Conservation (phyloP, 2,329 filamentous ascomycete species). For the Cordyceps fumosorosea region DNA sequence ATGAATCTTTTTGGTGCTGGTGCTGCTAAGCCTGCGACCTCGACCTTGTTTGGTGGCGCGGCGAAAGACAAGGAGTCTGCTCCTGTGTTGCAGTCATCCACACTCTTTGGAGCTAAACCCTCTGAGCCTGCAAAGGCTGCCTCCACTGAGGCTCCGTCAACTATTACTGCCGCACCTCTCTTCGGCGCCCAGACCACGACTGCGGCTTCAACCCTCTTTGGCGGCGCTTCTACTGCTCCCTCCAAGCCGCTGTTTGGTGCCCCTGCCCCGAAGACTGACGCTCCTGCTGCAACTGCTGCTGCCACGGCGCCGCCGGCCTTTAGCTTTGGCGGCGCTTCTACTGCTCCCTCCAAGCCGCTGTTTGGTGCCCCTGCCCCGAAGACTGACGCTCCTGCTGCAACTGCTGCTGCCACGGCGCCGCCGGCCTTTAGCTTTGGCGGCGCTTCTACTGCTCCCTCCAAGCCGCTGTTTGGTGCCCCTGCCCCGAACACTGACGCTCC, state of each 20-base stretch:
- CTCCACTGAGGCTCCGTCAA: background rate
- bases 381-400: constrained; percentile 18
- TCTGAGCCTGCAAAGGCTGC: constrained; percentile 20
- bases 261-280: constrained; percentile 19
- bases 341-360: constrained; percentile 19
- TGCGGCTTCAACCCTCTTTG: constrained; percentile 24
- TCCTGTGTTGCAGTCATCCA: constrained; percentile 23
- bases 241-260: constrained; percentile 26
- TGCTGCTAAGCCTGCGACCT: constrained; percentile 21
- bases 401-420: constrained; percentile 18
- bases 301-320: constrained; percentile 25
- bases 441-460: constrained; percentile 17
- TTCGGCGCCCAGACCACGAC: constrained; percentile 24
- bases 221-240: constrained; percentile 18
- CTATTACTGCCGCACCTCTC: constrained; percentile 20
- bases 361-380: constrained; percentile 24
- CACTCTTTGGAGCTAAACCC: constrained; percentile 30
- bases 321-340: constrained; percentile 24
- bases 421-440: constrained; percentile 29
- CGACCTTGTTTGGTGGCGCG: constrained; percentile 12
- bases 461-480: constrained; percentile 25
- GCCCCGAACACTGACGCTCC: constrained; percentile 20
- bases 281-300: constrained; percentile 16
- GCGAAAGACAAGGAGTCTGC: constrained; percentile 26
- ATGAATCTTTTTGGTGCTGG: constrained; percentile 21